Base-by-base conservation (phyloP, 441 rosid genomes). In the Manihot esculenta region DNA sequence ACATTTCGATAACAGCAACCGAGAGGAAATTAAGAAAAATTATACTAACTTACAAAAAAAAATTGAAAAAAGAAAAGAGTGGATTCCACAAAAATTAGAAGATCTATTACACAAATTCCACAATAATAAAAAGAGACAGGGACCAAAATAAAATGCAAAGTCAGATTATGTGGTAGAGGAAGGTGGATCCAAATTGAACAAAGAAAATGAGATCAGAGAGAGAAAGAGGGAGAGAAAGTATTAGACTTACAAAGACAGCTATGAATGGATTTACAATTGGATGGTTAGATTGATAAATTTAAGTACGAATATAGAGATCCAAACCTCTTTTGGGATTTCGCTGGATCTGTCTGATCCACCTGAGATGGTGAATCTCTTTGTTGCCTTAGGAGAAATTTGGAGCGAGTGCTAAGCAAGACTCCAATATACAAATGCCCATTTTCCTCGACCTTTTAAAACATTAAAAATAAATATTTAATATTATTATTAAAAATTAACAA, bases 261-360 rank as follows among this genome's bases (percentile, higher is more conserved):
- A 17, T 5, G 63, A 68, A 13, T 47, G 26, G 54, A 0, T 15
- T 26, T 57, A 14, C 26, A 69, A 53, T 44, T 64, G 13, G 3
- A 7, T 48, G 12, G 41, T 24, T 8, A 7, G 23, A 69, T 23
- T 30, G 56, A 24, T 18, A 27, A 21, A 45, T 47, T 38, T 13
- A 38, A 61, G 44, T 21, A 24, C 12, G 7, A 4, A 26, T 14
- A 13, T 13, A 56, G 59, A 70, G 44, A 60, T 60, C 72, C 74
- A 54, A 66, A 74, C 38, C 50, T 10, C 1, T 23, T 53, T 53
- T 27, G 44, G n/a, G 70, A 48, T 55, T 69, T 5, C 50, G 68
- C 27, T 69, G 70, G 81, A 78, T 80, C 84, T 72, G 78, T 54
- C 58, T 20, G 58, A 67, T 48, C 58, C 50, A 72, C 61, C 76